Evolutionary conservation across 305 asterid species (phyloP), one percentile per base, ranked within the genome.

Genomic region (Fraxinus greggii): DNA sequence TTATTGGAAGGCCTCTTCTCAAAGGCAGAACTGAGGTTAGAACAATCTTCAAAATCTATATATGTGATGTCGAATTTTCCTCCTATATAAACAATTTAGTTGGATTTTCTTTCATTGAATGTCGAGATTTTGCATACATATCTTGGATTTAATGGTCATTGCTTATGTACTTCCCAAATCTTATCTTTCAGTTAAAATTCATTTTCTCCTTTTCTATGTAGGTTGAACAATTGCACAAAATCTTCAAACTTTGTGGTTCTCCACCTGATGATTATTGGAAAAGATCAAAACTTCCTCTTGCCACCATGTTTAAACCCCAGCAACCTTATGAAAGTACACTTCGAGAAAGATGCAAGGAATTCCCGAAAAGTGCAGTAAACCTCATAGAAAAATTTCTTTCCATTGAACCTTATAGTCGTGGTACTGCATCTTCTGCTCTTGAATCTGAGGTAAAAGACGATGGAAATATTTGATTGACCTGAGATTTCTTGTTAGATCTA

Each of bases 171-270:
- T 42, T 42, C 54, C 54, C 54, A 42, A 42, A 42, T 42, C 7
- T 48, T 48, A 4, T 4, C 59, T 48, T 4, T 48, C 59, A 48
- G 59, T 48, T 48, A 48, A 15, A 48, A 48, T 15, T 48, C 21
- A 17, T 15, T 1, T 78, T 82, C 56, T 23, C 56, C 31, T 63
- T 28, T 73, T 33, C 21, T 65, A 54, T 81, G 83, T 86, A 94
- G 98, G 98, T 95, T 28, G 99, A 95, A 81, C 98, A 95, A 81
- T 84, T 95, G 90, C 99, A 95, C 83, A 94, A 94, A 80, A 93
- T 95, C 83, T 95, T 95, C 89, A 90, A 92, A 80, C 91, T 95
- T 2, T 93, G 97, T 35, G 99, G 97, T 9, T 84, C 98, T 4
- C 98, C 98, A 0, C 78, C 91, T 0, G 98, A 94, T 23, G 99